Percentiles rank a stretch among this genome's conserved stretches.
Evolutionary conservation across 2,329 filamentous ascomycete species (phyloP).

Genomic region (Colletotrichum chlorophyti): DNA sequence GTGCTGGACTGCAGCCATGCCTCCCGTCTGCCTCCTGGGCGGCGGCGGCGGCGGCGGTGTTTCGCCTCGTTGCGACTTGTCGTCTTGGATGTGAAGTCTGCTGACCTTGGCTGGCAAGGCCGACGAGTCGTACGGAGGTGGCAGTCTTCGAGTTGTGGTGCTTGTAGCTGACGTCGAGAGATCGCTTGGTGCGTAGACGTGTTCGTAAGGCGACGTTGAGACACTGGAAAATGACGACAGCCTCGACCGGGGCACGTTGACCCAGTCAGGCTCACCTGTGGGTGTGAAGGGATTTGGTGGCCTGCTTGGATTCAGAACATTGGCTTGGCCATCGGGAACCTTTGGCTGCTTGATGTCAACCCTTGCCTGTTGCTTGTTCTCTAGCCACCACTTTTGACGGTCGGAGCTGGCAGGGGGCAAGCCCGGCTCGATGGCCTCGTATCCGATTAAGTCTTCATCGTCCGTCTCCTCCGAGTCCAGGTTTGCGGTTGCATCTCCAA

Average conservation of each 20-base stretch:
- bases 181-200: constrained; percentile 57
- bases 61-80: constrained; percentile 41
- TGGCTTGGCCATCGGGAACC: constrained; percentile 54
- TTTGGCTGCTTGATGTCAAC: constrained; percentile 73
- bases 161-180: constrained; percentile 53
- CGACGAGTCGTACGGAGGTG: constrained; percentile 56
- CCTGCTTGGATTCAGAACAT: constrained; percentile 75
- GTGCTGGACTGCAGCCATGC: constrained; percentile 5
- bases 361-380: constrained; percentile 76
- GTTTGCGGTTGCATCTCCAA: constrained; percentile 68
- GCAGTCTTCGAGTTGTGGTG: constrained; percentile 56
- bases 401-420: constrained; percentile 73
- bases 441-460: constrained; percentile 82
- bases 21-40: constrained; percentile 46
- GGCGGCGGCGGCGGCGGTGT: constrained; percentile 54
- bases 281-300: constrained; percentile 82
- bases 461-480: constrained; percentile 65
- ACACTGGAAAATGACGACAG: constrained; percentile 62
- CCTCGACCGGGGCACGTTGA: constrained; percentile 65
- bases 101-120: constrained; percentile 54
- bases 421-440: constrained; percentile 83
- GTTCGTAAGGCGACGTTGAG: constrained; percentile 66
- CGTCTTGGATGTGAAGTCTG: constrained; percentile 50
- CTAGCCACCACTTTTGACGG: constrained; percentile 74
- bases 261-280: constrained; percentile 84